Conservation (phyloP, 2,329 filamentous ascomycete species). For the Aphanoascus verrucosus region DNA sequence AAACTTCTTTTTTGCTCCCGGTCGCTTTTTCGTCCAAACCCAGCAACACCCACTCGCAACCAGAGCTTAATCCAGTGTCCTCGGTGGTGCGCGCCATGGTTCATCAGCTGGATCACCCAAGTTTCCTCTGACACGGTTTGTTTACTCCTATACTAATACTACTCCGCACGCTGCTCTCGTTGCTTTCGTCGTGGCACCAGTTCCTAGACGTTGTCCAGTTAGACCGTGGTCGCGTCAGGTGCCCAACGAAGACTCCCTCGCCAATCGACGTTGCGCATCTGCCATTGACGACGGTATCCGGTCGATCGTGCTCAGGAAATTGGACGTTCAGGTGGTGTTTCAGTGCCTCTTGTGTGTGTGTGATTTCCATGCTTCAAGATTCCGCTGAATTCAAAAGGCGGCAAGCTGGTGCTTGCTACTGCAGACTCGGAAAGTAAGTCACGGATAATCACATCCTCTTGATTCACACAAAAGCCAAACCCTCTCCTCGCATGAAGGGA, state of each 20-base stretch:
- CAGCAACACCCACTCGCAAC: not conserved
- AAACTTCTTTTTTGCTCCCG: constrained; percentile 3
- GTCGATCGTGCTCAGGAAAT: not conserved
- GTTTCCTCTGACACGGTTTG: constrained; percentile 24
- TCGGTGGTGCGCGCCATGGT: constrained; percentile 27
- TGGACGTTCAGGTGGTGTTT: not conserved
- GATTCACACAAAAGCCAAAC: not conserved
- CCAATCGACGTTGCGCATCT: constrained; percentile 9
- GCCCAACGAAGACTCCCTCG: constrained; percentile 9
- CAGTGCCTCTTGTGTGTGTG: constrained; percentile 14
- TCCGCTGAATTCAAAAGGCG: constrained; percentile 36
- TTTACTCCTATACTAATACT: constrained; percentile 10
- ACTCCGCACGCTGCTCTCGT: constrained; percentile 12
- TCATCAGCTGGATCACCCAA: constrained; percentile 22
- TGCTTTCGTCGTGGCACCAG: constrained; percentile 12
- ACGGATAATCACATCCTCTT: constrained; percentile 4
- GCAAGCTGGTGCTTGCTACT: constrained; percentile 41
- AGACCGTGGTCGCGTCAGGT: constrained; percentile 17
- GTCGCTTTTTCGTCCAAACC: constrained; percentile 3
- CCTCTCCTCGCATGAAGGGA: not conserved
- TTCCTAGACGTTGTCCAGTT: constrained; percentile 4
- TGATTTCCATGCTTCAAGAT: constrained; percentile 39
- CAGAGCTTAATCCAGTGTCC: constrained; percentile 5
- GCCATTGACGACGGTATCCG: constrained; percentile 1
- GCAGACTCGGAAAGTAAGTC: constrained; percentile 38